These are phyloP conservation scores for Celoporthe dispersa DNA, from an alignment of 2,329 filamentous ascomycete species.

Conservation along the genomic window DNA sequence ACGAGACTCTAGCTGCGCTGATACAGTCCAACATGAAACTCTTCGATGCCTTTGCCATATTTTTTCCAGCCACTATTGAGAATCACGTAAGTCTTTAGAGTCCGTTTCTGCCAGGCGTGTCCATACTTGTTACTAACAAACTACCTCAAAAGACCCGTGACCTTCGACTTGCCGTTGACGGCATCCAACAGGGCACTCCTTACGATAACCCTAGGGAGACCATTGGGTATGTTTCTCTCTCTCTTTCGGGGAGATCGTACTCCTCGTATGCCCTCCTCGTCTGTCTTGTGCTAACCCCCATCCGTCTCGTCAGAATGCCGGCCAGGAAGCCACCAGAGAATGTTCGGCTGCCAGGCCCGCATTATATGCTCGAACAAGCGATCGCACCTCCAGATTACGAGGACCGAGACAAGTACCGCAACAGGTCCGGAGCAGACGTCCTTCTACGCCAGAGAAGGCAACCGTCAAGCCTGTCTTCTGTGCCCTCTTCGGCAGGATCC, in stretches of 20 bases:
- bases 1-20: conserved; percentile 39
- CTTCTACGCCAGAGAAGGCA: conserved; percentile 17
- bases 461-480: background rate
- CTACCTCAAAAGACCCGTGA: conserved; percentile 24
- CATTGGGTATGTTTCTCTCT: conserved; percentile 22
- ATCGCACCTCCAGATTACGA: conserved; percentile 16
- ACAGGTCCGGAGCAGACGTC: conserved; percentile 18
- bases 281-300: background rate
- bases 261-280: no score
- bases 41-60: conserved; percentile 39
- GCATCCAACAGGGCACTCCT: conserved; percentile 26
- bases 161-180: conserved; percentile 25
- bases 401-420: conserved; percentile 11
- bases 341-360: conserved; percentile 25
- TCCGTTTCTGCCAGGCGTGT: background rate
- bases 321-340: conserved; percentile 17
- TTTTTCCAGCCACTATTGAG: conserved; percentile 32
- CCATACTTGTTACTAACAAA: background rate
- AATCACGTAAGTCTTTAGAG: conserved; percentile 24
- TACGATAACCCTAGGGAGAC: conserved; percentile 23
- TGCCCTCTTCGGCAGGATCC: background rate
- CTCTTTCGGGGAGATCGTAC: no score
- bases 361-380: conserved; percentile 26
- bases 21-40: conserved; percentile 42
- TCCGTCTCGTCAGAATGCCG: conserved; percentile 15